Percentiles rank a stretch among this genome's conserved stretches.
Conservation (phyloP, 1,284 basidiomycete genomes). For the Lentinula novae-zelandiae region DNA sequence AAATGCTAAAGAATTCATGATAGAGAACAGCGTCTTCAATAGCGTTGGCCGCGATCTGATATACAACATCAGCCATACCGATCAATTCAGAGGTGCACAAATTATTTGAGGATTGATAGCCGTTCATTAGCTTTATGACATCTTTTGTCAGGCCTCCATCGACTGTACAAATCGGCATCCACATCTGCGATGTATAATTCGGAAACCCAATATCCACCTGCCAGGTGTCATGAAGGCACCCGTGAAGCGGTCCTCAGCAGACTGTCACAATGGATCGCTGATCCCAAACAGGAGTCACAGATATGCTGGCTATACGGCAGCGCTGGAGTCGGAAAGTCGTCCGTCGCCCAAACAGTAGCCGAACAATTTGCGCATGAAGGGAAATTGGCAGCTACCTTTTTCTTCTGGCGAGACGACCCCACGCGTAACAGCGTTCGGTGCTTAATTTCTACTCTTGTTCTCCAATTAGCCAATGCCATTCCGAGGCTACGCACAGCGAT, state of each 20-base stretch:
- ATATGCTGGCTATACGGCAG: not conserved
- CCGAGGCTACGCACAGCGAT: not conserved
- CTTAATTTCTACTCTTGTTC: not conserved
- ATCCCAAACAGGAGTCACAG: not conserved
- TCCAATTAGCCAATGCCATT: not conserved
- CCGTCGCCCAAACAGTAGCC: constrained; percentile 2
- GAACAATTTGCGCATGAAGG: not conserved
- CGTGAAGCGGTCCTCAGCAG: not conserved
- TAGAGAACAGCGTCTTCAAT: not conserved
- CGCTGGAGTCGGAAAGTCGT: constrained; percentile 8
- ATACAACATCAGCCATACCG: not conserved
- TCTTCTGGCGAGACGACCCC: not conserved
- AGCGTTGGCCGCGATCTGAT: not conserved
- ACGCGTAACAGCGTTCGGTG: not conserved
- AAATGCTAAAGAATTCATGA: not conserved
- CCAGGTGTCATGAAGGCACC: constrained; percentile 5
- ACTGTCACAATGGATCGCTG: not conserved
- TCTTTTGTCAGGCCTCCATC: not conserved
- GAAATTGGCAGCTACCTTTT: not conserved
- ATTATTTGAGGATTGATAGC: not conserved
- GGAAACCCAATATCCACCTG: constrained; percentile 21
- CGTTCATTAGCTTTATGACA: not conserved
- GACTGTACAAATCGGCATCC: not conserved
- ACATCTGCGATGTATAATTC: constrained; percentile 30
- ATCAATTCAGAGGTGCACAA: not conserved